Conservation (phyloP, 345 rosid genomes). For the Clausena lansium region DNA sequence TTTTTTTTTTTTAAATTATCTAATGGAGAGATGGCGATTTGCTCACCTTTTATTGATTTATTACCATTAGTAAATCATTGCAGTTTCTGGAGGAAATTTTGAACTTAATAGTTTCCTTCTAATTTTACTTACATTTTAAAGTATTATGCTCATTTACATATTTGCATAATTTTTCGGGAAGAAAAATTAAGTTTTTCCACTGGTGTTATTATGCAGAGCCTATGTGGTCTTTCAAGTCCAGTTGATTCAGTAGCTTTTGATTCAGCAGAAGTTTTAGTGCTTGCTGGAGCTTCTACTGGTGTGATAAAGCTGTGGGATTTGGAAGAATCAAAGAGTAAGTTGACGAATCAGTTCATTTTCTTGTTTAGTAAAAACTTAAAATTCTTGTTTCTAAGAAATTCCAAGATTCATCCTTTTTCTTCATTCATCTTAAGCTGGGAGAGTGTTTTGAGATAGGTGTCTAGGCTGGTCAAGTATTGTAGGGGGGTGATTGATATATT, state of each 20-base stretch:
- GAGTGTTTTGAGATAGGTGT: no score
- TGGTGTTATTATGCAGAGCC: constrained; percentile 43
- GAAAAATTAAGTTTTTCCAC: constrained; percentile 14
- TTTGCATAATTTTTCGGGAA: not conserved
- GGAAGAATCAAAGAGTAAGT: constrained; percentile 78
- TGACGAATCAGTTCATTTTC: constrained; percentile 15
- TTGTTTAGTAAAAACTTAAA: not conserved
- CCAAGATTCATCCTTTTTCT: no score
- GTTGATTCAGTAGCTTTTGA: constrained; percentile 66
- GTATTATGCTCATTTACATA: not conserved
- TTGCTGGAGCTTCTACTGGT: constrained; percentile 75
- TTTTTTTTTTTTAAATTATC: not conserved
- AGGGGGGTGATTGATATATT: no score
- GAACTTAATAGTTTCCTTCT: not conserved
- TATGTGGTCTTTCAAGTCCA: constrained; percentile 68
- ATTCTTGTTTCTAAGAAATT: no score
- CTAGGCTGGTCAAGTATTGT: no score
- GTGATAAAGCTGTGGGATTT: constrained; percentile 77
- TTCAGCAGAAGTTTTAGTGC: constrained; percentile 62
- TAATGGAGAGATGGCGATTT: not conserved
- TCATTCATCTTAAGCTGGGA: no score
- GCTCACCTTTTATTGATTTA: not conserved
- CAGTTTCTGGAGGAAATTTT: not conserved
- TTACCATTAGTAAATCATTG: not conserved
- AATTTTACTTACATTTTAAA: not conserved